phyloP scores from a whole-genome alignment of 129 eudicot genomes.

The Daucus carota region DH1_v3.0 NC_030381.2:53046001-53046500 shows the following conservation, averaged over 20 bases:
- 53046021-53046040: neutral
- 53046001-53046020: neutral
- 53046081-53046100: neutral
- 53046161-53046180: neutral
- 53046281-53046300: slow-evolving; percentile 58
- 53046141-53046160: neutral
- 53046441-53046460: neutral
- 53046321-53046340: neutral
- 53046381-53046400: neutral
- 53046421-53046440: neutral
- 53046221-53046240: slow-evolving; percentile 90
- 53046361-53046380: neutral
- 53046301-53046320: slow-evolving; percentile 5
- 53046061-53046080: neutral
- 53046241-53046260: slow-evolving; percentile 64
- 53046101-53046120: neutral
- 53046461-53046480: neutral
- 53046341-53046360: neutral
- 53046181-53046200: slow-evolving; percentile 78
- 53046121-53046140: neutral
- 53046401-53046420: neutral
- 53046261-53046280: slow-evolving; percentile 56
- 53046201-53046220: slow-evolving; percentile 96
- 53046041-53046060: neutral
- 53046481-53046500: slow-evolving; percentile 63